A percentile compares a stretch with the other conserved stretches of the same genome.
Conservation (phyloP, 352 stramenopile species). For the Phytopythium sindhum region DNA sequence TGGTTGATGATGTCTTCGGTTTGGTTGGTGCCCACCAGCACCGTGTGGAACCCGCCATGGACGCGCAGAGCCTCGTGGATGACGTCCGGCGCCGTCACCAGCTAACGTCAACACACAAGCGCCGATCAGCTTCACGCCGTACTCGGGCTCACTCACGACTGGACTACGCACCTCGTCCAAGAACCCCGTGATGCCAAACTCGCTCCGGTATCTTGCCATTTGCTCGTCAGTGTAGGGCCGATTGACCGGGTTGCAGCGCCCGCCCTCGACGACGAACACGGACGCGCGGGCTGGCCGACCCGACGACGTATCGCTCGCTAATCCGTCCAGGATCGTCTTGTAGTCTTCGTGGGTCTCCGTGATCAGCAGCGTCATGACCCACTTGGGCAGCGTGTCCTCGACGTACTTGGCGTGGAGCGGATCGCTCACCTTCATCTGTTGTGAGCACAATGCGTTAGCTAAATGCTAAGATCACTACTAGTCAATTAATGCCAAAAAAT, state of each 20-base stretch:
- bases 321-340: slow-evolving; percentile 62
- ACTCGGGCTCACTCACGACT: neutral
- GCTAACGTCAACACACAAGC: slow-evolving; percentile 16
- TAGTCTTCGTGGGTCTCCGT: slow-evolving; percentile 83
- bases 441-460: neutral
- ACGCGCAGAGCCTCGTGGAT: slow-evolving; percentile 75
- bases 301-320: slow-evolving; percentile 41
- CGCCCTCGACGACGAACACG: slow-evolving; percentile 67
- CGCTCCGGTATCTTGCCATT: slow-evolving; percentile 38
- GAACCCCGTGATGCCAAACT: slow-evolving; percentile 74
- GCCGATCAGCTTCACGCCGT: neutral
- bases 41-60: slow-evolving; percentile 72
- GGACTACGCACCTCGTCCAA: slow-evolving; percentile 58
- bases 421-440: slow-evolving; percentile 79
- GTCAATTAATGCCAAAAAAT: neutral
- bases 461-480: neutral
- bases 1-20: slow-evolving; percentile 81
- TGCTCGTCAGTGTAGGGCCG: slow-evolving; percentile 61
- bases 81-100: slow-evolving; percentile 78
- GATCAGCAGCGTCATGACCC: slow-evolving; percentile 68
- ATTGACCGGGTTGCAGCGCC: slow-evolving; percentile 36
- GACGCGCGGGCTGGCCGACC: slow-evolving; percentile 58
- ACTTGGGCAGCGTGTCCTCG: slow-evolving; percentile 81
- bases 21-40: slow-evolving; percentile 64
- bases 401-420: slow-evolving; percentile 80